phyloP scores from a whole-genome alignment of 176 grass and related monocot species.

The Avena sativa region DNA sequence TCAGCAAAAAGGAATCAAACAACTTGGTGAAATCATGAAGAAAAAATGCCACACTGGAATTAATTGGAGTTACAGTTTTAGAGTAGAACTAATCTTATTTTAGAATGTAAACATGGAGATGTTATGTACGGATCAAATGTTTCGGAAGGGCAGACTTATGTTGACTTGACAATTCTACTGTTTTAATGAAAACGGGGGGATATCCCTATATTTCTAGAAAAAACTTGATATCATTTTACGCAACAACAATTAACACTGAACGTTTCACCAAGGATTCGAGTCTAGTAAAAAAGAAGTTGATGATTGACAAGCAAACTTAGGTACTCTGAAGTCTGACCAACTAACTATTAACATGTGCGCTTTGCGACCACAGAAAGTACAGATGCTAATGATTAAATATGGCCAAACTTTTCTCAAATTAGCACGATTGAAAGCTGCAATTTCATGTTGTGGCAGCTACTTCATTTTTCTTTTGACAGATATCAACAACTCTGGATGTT shows the following conservation, averaged over 20 bases:
- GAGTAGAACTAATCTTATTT: background rate
- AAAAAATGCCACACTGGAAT: background rate
- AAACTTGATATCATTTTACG: background rate
- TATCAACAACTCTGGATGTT: background rate
- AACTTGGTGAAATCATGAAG: slow-evolving; percentile 15
- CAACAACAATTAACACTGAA: background rate
- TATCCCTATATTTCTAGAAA: background rate
- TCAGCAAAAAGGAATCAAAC: background rate
- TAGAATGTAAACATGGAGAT: background rate
- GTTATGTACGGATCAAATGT: slow-evolving; percentile 26
- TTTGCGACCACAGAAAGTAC: background rate
- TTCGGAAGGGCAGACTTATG: slow-evolving; percentile 50
- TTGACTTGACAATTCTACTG: slow-evolving; percentile 52
- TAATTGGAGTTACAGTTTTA: background rate
- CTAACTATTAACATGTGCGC: background rate
- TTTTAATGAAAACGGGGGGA: background rate
- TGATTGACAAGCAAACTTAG: background rate
- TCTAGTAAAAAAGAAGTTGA: background rate
- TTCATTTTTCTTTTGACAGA: background rate
- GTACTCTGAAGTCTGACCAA: background rate
- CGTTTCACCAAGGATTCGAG: background rate
- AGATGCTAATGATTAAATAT: background rate
- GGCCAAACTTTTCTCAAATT: background rate
- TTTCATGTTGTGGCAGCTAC: background rate
- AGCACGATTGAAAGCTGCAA: background rate